Evolutionary conservation across 495 filamentous ascomycete species (phyloP).

Genomic region (Annulohypoxylon nitens): DNA sequence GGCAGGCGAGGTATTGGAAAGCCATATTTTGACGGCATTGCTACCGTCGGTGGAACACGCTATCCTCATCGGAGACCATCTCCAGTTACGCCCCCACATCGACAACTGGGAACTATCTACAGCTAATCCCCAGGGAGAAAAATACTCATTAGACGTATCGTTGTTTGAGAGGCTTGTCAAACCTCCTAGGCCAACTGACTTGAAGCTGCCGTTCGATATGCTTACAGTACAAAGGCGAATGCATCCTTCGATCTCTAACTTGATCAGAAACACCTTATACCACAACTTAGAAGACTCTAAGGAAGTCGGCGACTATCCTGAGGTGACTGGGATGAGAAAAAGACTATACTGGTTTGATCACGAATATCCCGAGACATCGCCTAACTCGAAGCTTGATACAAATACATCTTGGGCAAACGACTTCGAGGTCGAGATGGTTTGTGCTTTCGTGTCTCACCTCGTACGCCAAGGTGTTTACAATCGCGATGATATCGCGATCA

Average conservation of each 20-base stretch:
- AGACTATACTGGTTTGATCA: slow-evolving; percentile 80
- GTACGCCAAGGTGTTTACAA: slow-evolving; percentile 71
- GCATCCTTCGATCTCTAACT: slow-evolving; percentile 74
- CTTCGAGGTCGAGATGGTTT: slow-evolving; percentile 71
- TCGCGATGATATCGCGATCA: slow-evolving; percentile 74
- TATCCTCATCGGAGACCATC: slow-evolving; percentile 83
- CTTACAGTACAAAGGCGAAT: slow-evolving; percentile 79
- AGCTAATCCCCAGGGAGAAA: slow-evolving; percentile 66
- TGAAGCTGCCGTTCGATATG: slow-evolving; percentile 66
- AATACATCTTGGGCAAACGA: slow-evolving; percentile 70
- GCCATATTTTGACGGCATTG: slow-evolving; percentile 74
- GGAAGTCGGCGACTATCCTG: slow-evolving; percentile 65
- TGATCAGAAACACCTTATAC: slow-evolving; percentile 72
- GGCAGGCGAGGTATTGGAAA: slow-evolving; percentile 80
- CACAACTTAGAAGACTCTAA: slow-evolving; percentile 67
- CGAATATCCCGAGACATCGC: slow-evolving; percentile 60
- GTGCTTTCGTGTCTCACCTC: slow-evolving; percentile 74
- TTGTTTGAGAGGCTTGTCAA: slow-evolving; percentile 77
- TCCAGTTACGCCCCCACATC: slow-evolving; percentile 76
- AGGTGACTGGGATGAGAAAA: slow-evolving; percentile 70
- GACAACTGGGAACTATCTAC: slow-evolving; percentile 71
- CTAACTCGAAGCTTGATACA: slow-evolving; percentile 50
- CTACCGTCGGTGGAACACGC: slow-evolving; percentile 76
- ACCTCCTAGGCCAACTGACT: slow-evolving; percentile 49
- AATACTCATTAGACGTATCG: slow-evolving; percentile 73